Conservation (phyloP, 2,329 filamentous ascomycete genomes). For the Hypoxylon sp. region DNA sequence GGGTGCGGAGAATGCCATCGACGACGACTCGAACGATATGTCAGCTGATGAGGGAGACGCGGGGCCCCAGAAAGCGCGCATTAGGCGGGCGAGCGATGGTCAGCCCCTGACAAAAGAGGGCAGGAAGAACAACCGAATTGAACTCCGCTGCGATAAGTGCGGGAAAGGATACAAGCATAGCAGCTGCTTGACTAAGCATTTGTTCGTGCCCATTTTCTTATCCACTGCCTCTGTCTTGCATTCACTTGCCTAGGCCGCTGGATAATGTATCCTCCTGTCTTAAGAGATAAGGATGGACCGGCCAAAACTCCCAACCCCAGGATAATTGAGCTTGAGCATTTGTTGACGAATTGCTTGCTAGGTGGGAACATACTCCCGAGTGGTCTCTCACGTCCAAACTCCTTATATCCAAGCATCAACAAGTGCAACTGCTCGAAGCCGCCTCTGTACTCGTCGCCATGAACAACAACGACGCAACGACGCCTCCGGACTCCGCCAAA, state of each 20-base stretch:
- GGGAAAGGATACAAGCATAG: conserved; percentile 99
- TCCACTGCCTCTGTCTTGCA: conserved; percentile 58
- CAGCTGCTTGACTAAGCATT: conserved; percentile 99
- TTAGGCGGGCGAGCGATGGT: conserved; percentile 84
- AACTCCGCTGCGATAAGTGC: conserved; percentile 97
- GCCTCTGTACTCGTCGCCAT: conserved; percentile 96
- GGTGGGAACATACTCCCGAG: conserved; percentile 99
- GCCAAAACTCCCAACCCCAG: conserved; percentile 49
- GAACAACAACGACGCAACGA: conserved; percentile 72
- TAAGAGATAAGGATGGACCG: conserved; percentile 53
- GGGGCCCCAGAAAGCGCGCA: conserved; percentile 65
- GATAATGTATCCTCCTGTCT: conserved; percentile 47
- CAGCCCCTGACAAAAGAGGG: conserved; percentile 86
- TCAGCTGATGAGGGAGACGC: conserved; percentile 69
- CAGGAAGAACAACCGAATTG: conserved; percentile 82
- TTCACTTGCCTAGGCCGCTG: conserved; percentile 49
- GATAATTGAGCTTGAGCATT: conserved; percentile 52
- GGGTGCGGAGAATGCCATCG: conserved; percentile 74
- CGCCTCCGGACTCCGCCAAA: conserved; percentile 75
- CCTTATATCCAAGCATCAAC: conserved; percentile 98
- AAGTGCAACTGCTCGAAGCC: conserved; percentile 96
- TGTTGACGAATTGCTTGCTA: conserved; percentile 66
- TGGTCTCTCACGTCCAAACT: conserved; percentile 98
- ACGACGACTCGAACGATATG: conserved; percentile 75
- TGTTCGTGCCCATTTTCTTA: conserved; percentile 85